These are phyloP conservation scores for Cyberlindnera xishuangbannaensis DNA, from an alignment of 805 yeast genomes.

Conservation along the genomic window DNA sequence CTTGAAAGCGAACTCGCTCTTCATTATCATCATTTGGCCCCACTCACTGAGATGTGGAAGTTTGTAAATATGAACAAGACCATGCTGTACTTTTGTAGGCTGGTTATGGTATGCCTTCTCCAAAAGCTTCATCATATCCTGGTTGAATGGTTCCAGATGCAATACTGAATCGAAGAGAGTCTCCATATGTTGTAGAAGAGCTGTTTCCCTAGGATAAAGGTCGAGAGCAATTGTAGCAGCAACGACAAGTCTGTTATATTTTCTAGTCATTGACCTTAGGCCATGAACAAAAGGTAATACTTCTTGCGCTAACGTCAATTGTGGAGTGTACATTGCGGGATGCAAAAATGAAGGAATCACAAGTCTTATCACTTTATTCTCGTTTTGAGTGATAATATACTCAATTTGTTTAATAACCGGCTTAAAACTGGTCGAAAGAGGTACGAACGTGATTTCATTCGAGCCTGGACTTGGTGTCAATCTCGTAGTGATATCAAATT, in stretches of 20 bases:
- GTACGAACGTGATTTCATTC: conserved; percentile 54
- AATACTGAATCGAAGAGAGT: conserved; percentile 59
- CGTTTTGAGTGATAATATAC: conserved; percentile 35
- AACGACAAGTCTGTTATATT: conserved; percentile 42
- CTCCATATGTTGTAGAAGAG: conserved; percentile 49
- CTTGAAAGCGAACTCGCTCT: conserved; percentile 78
- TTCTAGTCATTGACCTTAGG: conserved; percentile 47
- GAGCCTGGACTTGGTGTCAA: conserved; percentile 60
- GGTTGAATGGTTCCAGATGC: conserved; percentile 76
- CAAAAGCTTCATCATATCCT: conserved; percentile 57
- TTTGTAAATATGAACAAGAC: conserved; percentile 70
- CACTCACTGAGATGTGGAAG: conserved; percentile 66
- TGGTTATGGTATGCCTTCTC: conserved; percentile 66
- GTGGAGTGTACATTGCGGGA: conserved; percentile 66
- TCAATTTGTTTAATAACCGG: conserved; percentile 38
- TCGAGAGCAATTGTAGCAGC: conserved; percentile 57
- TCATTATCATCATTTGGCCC: conserved; percentile 73
- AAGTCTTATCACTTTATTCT: conserved; percentile 51
- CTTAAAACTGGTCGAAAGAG: conserved; percentile 27
- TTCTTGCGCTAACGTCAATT: conserved; percentile 37
- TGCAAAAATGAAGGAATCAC: conserved; percentile 73
- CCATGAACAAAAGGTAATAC: conserved; percentile 58
- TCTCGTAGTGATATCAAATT: conserved; percentile 73
- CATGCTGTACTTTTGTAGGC: conserved; percentile 78
- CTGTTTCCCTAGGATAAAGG: conserved; percentile 50